phyloP scores from a whole-genome alignment of 495 filamentous ascomycete genomes.

The Neurospora sp. region DNA sequence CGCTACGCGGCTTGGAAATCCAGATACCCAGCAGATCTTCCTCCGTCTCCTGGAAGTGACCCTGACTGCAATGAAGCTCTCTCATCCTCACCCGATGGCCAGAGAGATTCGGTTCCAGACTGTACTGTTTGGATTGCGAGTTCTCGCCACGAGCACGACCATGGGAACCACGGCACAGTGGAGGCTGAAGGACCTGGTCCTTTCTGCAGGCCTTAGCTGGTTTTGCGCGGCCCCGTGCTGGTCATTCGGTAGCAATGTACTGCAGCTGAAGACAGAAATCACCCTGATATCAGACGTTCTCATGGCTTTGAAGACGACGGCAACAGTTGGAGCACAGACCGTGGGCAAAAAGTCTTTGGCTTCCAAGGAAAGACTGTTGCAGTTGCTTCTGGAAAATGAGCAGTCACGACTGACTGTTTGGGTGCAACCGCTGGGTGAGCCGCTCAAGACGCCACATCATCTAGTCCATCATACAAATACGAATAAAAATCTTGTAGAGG shows the following conservation, averaged over 20 bases:
- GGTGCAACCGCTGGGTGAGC: constrained; percentile 73
- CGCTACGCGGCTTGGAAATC: constrained; percentile 69
- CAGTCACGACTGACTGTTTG: constrained; percentile 74
- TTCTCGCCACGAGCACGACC: constrained; percentile 59
- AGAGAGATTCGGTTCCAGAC: constrained; percentile 86
- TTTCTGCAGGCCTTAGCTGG: constrained; percentile 81
- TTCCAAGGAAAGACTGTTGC: constrained; percentile 71
- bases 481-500: constrained; percentile 36
- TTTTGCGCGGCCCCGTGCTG: constrained; percentile 75
- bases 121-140: constrained; percentile 66
- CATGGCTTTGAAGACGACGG: constrained; percentile 45
- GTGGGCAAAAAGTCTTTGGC: constrained; percentile 52
- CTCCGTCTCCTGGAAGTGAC: constrained; percentile 67
- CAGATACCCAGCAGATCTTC: constrained; percentile 70
- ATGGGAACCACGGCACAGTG: constrained; percentile 50
- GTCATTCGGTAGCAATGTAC: constrained; percentile 89
- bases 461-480: constrained; percentile 24
- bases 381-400: constrained; percentile 75
- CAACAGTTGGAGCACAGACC: constrained; percentile 44
- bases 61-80: constrained; percentile 55
- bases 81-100: constrained; percentile 71
- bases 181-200: constrained; percentile 75
- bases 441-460: constrained; percentile 15
- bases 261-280: constrained; percentile 89
- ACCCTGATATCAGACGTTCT: constrained; percentile 70